Percentiles rank a stretch among this genome's conserved stretches.
These are phyloP conservation scores for Taphrina sp. DNA, from an alignment of 1,139 yeast species.

Conservation along the genomic window DNA sequence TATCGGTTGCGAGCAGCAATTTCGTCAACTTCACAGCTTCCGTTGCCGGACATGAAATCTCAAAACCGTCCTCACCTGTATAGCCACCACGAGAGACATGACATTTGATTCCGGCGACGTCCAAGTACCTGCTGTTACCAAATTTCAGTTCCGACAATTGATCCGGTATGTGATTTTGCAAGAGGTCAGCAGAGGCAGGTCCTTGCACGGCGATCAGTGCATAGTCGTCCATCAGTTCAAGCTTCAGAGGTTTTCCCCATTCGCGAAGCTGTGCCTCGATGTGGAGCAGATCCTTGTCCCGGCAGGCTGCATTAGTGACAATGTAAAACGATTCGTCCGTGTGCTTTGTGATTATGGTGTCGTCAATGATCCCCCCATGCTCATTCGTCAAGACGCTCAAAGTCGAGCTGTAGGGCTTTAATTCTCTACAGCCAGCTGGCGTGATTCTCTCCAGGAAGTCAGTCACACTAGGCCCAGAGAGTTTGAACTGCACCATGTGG, in stretches of 20 bases:
- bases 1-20: slow-evolving; percentile 56
- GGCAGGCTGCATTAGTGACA: slow-evolving; percentile 97
- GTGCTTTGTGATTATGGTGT: slow-evolving; percentile 84
- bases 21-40: slow-evolving; percentile 61
- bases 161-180: slow-evolving; percentile 62
- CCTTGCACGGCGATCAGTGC: slow-evolving; percentile 79
- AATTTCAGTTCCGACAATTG: slow-evolving; percentile 65
- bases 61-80: slow-evolving; percentile 98
- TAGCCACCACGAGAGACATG: slow-evolving; percentile 84
- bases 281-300: slow-evolving; percentile 72
- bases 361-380: slow-evolving; percentile 79
- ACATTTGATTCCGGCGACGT: slow-evolving; percentile 47
- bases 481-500: slow-evolving; percentile 61
- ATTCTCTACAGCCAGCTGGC: slow-evolving; percentile 69
- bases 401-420: slow-evolving; percentile 63
- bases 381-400: slow-evolving; percentile 74
- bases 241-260: slow-evolving; percentile 48
- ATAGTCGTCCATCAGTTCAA: slow-evolving; percentile 62
- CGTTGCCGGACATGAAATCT: slow-evolving; percentile 69
- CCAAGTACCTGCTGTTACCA: slow-evolving; percentile 65
- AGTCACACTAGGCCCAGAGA: slow-evolving; percentile 68
- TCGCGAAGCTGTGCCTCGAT: slow-evolving; percentile 54
- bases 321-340: slow-evolving; percentile 74
- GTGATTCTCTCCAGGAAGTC: slow-evolving; percentile 72
- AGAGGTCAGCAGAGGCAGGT: slow-evolving; percentile 66